Percentiles rank a stretch among this genome's conserved stretches.
Evolutionary conservation across 2,329 filamentous ascomycete genomes (phyloP).

Genomic region (Diaporthe ampelina): DNA sequence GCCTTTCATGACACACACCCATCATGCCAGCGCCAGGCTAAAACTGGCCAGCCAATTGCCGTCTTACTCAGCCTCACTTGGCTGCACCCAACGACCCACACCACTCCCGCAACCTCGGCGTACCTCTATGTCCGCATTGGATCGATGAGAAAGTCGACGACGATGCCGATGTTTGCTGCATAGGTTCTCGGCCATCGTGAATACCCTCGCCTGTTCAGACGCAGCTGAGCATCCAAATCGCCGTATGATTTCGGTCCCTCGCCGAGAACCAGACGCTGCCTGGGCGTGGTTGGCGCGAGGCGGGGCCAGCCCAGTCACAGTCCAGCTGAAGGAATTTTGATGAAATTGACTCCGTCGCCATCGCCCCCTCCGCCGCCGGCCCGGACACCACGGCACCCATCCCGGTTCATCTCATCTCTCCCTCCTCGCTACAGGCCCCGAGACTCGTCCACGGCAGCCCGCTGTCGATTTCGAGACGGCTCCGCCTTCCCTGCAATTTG

Average conservation of each 20-base stretch:
- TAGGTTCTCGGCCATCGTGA: not conserved
- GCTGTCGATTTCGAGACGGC: constrained; percentile 29
- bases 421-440: constrained; percentile 21
- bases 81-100: constrained; percentile 22
- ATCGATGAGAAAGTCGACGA: not conserved
- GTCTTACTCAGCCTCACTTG: constrained; percentile 31
- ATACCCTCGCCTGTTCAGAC: too few relatives aligned
- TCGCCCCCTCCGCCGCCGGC: not conserved
- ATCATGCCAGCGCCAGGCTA: constrained; percentile 27
- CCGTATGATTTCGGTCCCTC: not conserved
- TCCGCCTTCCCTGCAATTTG: constrained; percentile 30
- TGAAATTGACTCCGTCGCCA: not conserved
- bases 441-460: constrained; percentile 17
- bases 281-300: not conserved
- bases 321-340: constrained; percentile 1
- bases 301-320: not conserved
- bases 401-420: constrained; percentile 26
- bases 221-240: not conserved
- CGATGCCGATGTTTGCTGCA: not conserved
- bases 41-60: constrained; percentile 12
- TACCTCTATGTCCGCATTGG: not conserved
- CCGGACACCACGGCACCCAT: not conserved
- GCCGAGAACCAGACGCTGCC: constrained; percentile 1
- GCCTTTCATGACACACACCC: constrained; percentile 25
- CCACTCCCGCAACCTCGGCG: not conserved